Percentiles rank a stretch among this genome's conserved stretches.
phyloP scores from a whole-genome alignment of 441 rosid species.

The Viola pubescens region DNA sequence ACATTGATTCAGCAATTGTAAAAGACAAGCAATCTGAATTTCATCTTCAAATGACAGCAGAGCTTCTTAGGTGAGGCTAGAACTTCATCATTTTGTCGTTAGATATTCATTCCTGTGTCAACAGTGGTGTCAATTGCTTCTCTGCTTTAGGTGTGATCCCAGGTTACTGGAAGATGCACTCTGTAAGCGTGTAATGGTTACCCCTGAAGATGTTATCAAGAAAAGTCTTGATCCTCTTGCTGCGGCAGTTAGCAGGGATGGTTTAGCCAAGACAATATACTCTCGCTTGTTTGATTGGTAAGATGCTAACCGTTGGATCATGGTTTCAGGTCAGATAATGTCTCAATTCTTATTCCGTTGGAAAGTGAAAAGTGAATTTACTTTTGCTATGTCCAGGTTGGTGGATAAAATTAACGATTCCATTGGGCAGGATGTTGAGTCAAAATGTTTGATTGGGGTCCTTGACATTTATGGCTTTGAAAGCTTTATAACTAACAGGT shows the following conservation, averaged over 20 bases:
- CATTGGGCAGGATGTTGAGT: conserved; percentile 83
- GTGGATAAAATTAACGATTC: conserved; percentile 78
- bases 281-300: conserved; percentile 85
- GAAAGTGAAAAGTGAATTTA: neutral
- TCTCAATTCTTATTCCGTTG: neutral
- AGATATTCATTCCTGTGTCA: conserved; percentile 10
- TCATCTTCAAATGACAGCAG: conserved; percentile 75
- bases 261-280: conserved; percentile 87
- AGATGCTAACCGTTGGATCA: conserved; percentile 16
- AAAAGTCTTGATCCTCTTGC: conserved; percentile 73
- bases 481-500: conserved; percentile 84
- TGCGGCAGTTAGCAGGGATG: conserved; percentile 80
- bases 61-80: conserved; percentile 58
- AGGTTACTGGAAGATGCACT: conserved; percentile 63
- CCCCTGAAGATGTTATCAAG: conserved; percentile 83
- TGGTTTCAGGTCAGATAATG: conserved; percentile 9
- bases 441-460: conserved; percentile 69
- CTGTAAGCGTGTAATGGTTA: conserved; percentile 71
- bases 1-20: conserved; percentile 59
- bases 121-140: conserved; percentile 5
- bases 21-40: conserved; percentile 55
- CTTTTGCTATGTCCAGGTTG: conserved; percentile 47
- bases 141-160: conserved; percentile 63
- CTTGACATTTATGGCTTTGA: conserved; percentile 98
- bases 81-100: conserved; percentile 19